A percentile compares a stretch with the other conserved stretches of the same genome.
Evolutionary conservation across 257 asterid genomes (phyloP).

Genomic region (Fraxinus excelsior): DNA sequence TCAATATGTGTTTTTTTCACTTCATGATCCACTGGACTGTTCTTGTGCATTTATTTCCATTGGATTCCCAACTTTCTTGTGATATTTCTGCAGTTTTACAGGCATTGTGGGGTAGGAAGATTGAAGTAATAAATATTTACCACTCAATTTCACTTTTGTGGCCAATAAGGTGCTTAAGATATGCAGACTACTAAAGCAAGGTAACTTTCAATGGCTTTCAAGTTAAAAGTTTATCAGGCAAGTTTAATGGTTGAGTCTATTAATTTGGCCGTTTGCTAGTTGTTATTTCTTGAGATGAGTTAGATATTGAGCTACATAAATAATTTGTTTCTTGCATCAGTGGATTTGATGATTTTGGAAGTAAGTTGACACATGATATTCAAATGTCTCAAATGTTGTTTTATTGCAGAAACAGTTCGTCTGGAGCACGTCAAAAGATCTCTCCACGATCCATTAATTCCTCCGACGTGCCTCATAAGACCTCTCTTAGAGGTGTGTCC

Average conservation of each 20-base stretch:
- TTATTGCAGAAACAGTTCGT: conserved; percentile 45
- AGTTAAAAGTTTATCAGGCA: conserved; percentile 2
- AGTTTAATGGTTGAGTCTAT: conserved; percentile 15
- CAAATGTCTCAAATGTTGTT: neutral
- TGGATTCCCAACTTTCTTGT: conserved; percentile 59
- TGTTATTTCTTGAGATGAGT: neutral
- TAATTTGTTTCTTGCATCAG: neutral
- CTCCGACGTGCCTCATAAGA: conserved; percentile 46
- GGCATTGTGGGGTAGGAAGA: conserved; percentile 62
- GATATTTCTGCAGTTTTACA: conserved; percentile 47
- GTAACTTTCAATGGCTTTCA: conserved; percentile 40
- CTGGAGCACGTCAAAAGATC: conserved; percentile 42
- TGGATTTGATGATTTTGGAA: no score
- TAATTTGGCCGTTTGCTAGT: neutral
- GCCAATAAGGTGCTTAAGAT: conserved; percentile 38
- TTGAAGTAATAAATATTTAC: conserved; percentile 29
- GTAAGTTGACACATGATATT: neutral
- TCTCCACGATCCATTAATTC: conserved; percentile 44
- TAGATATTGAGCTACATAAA: neutral
- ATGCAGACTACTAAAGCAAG: conserved; percentile 94
- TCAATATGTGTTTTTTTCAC: conserved; percentile 24
- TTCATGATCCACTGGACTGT: conserved; percentile 24
- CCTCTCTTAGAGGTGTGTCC: conserved; percentile 38
- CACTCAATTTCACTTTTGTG: conserved; percentile 31
- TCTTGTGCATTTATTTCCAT: conserved; percentile 51